Base-by-base conservation (phyloP, 2,329 filamentous ascomycete genomes). In the Tolypocladium amazonense region DNA sequence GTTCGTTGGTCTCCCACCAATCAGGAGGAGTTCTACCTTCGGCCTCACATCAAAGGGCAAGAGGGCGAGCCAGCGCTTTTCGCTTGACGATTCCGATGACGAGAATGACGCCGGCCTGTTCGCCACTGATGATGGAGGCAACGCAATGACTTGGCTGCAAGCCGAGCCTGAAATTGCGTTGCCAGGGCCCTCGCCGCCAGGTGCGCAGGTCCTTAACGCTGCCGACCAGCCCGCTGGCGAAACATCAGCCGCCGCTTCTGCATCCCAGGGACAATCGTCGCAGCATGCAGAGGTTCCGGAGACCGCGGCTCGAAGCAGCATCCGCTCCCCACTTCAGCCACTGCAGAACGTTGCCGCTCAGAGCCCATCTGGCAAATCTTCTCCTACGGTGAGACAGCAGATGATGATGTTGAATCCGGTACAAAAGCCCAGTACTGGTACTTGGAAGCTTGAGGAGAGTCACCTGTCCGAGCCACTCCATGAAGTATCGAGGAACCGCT, bases 1-100 rank as follows among this genome's bases (percentile, higher is more conserved):
- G 1, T 86, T 86, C 62, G 72, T 79, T 27, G 81, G 81, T 1
- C 69, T 87, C 43, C 84, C 84, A 3, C 82, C 81, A 1, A 84
- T 87, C 60, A 77, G 82, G 54, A 77, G 82, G 38, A 78, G 77
- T 18, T 86, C 84, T 20, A 82, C 81, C 4, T 82, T 87, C 68
- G 79, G 79, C 23, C 64, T 80, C 23, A 69, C 65, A 27, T 64
- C 69, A 38, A 70, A 66, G 59, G 69, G 69, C 41, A 71, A 67
- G 59, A 75, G 72, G 59, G 73, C 72, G 11, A 66, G 66, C 14
- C 71, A 70, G 54, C 68, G 67, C 33, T 67, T 72, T 60, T 67
- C 72, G 5, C 61, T 70, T 5, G 67, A 70, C 23, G 70, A 72
- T 35, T 35, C 33, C 35, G 70, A 72, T 35, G 72, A 73, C 30